Evolutionary conservation across 1,284 basidiomycete genomes (phyloP).

Genomic region (Rhodotorula sp.): DNA sequence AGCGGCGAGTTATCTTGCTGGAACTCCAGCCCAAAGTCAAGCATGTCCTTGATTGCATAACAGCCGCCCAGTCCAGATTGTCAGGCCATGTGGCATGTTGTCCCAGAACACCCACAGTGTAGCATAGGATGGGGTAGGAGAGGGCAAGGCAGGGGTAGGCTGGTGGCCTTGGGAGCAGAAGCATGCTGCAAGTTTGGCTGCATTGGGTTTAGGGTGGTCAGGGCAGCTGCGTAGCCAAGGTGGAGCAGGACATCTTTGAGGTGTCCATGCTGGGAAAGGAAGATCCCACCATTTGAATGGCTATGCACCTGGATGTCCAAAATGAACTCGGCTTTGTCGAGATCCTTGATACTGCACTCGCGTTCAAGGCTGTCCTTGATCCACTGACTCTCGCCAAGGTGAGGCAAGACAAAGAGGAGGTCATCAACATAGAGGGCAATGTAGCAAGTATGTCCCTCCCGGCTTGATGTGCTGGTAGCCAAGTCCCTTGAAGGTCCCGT

Average conservation of each 20-base stretch:
- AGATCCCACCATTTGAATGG: constrained; percentile 45
- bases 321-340: constrained; percentile 48
- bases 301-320: constrained; percentile 49
- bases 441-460: too few species aligned
- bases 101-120: constrained; percentile 44
- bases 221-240: constrained; percentile 47
- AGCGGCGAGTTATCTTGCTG: constrained; percentile 12
- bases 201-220: constrained; percentile 46
- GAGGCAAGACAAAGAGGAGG: constrained; percentile 43
- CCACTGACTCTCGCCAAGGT: constrained; percentile 30
- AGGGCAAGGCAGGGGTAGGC: neutral
- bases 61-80: constrained; percentile 42
- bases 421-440: constrained; percentile 50
- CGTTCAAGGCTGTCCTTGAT: constrained; percentile 43
- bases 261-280: constrained; percentile 48
- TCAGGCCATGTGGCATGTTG: constrained; percentile 45
- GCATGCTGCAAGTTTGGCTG: constrained; percentile 25
- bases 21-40: constrained; percentile 37
- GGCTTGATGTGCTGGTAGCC: too few species aligned
- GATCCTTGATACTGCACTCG: constrained; percentile 47
- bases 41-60: constrained; percentile 46
- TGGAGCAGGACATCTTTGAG: constrained; percentile 48
- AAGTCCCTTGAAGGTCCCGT: constrained; percentile 36
- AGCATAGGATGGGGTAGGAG: constrained; percentile 47
- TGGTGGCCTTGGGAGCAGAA: too few species aligned